These are phyloP conservation scores for Globisporangium echinulatum DNA, from an alignment of 352 stramenopile genomes.

Conservation along the genomic window DNA sequence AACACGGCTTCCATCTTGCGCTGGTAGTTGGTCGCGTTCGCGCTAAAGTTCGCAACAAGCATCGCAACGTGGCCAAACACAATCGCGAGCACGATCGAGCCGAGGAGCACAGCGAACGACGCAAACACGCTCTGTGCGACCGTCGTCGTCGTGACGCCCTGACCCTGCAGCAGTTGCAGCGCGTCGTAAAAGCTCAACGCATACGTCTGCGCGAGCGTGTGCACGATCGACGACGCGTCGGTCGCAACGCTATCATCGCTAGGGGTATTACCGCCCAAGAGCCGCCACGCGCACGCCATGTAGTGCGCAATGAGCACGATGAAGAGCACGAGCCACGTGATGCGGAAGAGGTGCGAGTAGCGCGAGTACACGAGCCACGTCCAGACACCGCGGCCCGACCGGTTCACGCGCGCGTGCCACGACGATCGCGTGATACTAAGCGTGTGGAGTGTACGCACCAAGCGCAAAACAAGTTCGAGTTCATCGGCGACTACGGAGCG, in stretches of 20 bases:
- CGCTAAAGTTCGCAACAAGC: too few relatives aligned
- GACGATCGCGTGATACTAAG: not conserved
- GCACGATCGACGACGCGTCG: not conserved
- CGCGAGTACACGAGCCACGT: constrained; percentile 9
- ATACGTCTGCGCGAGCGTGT: constrained; percentile 2
- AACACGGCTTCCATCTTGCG: constrained; percentile 44
- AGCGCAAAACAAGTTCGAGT: not conserved
- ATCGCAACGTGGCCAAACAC: constrained; percentile 15
- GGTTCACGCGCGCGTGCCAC: not conserved
- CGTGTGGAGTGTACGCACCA: constrained; percentile 3
- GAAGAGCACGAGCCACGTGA: constrained; percentile 2
- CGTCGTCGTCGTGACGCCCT: too few relatives aligned
- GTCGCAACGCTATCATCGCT: not conserved
- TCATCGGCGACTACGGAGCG: not conserved
- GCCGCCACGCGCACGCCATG: constrained; percentile 10
- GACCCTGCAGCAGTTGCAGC: constrained; percentile 7
- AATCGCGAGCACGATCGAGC: constrained; percentile 48
- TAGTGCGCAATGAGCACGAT: constrained; percentile 7
- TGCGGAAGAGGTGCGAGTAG: constrained; percentile 13
- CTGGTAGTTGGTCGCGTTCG: too few relatives aligned
- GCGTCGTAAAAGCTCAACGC: constrained; percentile 18
- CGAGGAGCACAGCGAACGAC: constrained; percentile 32
- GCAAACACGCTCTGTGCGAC: constrained; percentile 11
- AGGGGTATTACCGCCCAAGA: not conserved
- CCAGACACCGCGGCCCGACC: not conserved